These are phyloP conservation scores for Acanthamoeba royreba DNA, from an alignment of 208 protist genomes.

Conservation along the genomic window DNA sequence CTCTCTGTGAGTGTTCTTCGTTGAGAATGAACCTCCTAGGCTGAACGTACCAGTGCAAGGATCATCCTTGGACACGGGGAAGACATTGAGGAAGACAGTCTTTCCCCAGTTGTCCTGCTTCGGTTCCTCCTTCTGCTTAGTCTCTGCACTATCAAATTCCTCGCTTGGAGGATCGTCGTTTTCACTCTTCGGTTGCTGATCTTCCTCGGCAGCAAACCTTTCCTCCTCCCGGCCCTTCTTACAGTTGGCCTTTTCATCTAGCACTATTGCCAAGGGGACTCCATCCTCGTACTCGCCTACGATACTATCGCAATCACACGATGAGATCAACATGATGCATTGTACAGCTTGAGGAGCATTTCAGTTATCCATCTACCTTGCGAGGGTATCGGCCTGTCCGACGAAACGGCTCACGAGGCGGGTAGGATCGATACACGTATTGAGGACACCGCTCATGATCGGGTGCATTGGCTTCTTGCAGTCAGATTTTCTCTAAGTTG, in stretches of 20 bases:
- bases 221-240: neutral
- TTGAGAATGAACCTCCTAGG: neutral
- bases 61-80: neutral
- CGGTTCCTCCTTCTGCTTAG: neutral
- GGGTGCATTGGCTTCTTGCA: too few relatives aligned
- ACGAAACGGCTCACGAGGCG: neutral
- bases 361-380: neutral
- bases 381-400: neutral
- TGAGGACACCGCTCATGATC: neutral
- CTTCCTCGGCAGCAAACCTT: neutral
- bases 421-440: neutral
- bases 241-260: neutral
- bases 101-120: neutral
- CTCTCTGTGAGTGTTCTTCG: neutral
- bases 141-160: neutral
- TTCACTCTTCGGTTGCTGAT: neutral
- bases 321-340: neutral
- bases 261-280: neutral
- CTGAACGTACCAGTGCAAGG: neutral
- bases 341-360: neutral
- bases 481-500: too few relatives aligned
- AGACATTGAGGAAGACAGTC: neutral
- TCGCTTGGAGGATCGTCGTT: neutral
- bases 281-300: neutral
- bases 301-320: neutral